Conservation (phyloP, 1,284 basidiomycete genomes). For the Trichosporon sp. region DNA sequence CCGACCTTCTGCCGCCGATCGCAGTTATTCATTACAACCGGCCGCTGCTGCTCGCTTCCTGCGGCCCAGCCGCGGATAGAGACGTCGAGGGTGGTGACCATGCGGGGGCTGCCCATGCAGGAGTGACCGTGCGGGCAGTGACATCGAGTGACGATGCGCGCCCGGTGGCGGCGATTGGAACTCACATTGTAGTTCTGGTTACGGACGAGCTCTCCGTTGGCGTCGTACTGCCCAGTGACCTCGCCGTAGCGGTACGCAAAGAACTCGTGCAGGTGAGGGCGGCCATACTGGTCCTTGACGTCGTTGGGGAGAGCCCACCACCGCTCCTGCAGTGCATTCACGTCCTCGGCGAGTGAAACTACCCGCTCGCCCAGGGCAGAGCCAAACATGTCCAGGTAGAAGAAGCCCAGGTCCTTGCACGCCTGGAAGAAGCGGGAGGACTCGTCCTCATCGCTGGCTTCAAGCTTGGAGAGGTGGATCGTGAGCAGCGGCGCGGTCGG, state of each 20-base stretch:
- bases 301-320: conserved; percentile 38
- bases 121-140: too few species aligned
- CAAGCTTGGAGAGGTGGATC: conserved; percentile 34
- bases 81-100: too few species aligned
- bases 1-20: not conserved
- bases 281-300: conserved; percentile 38
- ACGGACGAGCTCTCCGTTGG: conserved; percentile 27
- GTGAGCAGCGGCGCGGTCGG: conserved; percentile 38
- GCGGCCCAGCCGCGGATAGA: not conserved
- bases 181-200: conserved; percentile 41
- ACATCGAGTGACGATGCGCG: too few species aligned
- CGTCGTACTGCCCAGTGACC: conserved; percentile 19
- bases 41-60: not conserved
- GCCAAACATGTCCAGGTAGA: conserved; percentile 41
- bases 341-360: conserved; percentile 32
- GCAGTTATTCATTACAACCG: too few species aligned
- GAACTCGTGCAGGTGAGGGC: conserved; percentile 33
- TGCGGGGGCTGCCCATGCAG: too few species aligned
- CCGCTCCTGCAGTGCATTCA: conserved; percentile 37
- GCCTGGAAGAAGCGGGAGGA: conserved; percentile 34
- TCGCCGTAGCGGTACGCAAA: conserved; percentile 37
- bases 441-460: conserved; percentile 32
- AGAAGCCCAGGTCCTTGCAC: conserved; percentile 41
- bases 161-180: not conserved
- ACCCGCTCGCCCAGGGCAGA: conserved; percentile 36